phyloP scores from a whole-genome alignment of 208 protist genomes.

The Angomonas ambiguus region DNA sequence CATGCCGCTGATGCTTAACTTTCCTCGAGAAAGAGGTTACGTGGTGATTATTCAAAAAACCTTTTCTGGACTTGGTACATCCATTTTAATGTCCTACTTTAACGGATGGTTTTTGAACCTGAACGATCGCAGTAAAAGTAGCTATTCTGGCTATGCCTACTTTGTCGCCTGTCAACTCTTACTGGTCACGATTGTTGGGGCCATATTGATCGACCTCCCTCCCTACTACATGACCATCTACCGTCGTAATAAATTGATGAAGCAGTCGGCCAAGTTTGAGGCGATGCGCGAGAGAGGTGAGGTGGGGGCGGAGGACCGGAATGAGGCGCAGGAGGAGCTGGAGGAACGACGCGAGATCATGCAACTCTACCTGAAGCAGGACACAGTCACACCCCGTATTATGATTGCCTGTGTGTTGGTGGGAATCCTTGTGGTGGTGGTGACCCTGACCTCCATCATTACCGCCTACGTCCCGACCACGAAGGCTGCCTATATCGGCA shows the following conservation, averaged over 20 bases:
- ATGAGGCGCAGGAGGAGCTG: conserved; percentile 30
- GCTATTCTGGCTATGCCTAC: conserved; percentile 57
- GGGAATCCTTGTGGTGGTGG: conserved; percentile 36
- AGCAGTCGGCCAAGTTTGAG: neutral
- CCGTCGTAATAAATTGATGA: conserved; percentile 23
- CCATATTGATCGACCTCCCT: conserved; percentile 47
- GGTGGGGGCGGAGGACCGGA: neutral
- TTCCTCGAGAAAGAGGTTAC: conserved; percentile 66
- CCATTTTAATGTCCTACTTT: conserved; percentile 74
- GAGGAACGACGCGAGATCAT: conserved; percentile 37
- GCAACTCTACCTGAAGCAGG: conserved; percentile 46
- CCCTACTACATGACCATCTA: conserved; percentile 55
- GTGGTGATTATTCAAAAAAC: conserved; percentile 81
- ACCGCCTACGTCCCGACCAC: conserved; percentile 38
- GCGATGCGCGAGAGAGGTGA: neutral
- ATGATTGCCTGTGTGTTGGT: conserved; percentile 48
- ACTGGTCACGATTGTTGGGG: conserved; percentile 26
- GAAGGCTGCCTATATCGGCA: conserved; percentile 30
- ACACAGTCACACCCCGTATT: conserved; percentile 36
- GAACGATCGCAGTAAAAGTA: conserved; percentile 22
- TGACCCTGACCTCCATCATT: conserved; percentile 46
- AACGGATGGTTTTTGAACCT: conserved; percentile 60
- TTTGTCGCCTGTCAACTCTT: conserved; percentile 48
- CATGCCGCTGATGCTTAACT: conserved; percentile 83
- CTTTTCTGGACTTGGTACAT: conserved; percentile 71